Evolutionary conservation across 768 basidiomycete species (phyloP).

Genomic region (Termitomyces sp.): DNA sequence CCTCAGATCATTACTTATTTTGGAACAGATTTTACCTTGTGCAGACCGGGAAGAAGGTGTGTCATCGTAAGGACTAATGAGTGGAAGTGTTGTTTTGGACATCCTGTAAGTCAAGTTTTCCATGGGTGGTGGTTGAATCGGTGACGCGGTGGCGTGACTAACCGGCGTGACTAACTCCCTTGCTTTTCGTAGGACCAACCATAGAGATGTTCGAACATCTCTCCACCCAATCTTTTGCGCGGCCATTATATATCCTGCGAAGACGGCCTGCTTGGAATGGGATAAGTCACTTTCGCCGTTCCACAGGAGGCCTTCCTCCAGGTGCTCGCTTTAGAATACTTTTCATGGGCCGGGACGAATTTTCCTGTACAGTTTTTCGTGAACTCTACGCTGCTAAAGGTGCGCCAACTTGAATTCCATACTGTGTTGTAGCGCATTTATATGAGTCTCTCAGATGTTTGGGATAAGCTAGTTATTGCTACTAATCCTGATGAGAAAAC

Average conservation of each 20-base stretch:
- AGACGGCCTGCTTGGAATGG: background rate
- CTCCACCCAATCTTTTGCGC: background rate
- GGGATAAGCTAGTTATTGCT: constrained; percentile 60
- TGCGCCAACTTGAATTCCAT: constrained; percentile 18
- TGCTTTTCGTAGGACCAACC: no score
- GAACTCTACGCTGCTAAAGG: constrained; percentile 61
- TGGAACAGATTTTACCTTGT: no score
- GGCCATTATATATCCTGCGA: background rate
- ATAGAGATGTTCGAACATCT: background rate
- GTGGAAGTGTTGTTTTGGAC: no score
- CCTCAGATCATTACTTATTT: no score
- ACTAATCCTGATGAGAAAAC: constrained; percentile 65
- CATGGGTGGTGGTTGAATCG: no score
- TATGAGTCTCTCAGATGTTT: constrained; percentile 55
- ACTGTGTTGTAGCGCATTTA: background rate
- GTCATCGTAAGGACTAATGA: no score
- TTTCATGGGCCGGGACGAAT: constrained; percentile 86
- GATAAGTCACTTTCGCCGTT: background rate
- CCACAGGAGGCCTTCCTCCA: background rate
- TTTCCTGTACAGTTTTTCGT: constrained; percentile 71
- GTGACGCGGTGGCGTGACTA: background rate
- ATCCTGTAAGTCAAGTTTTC: no score
- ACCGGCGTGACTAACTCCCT: no score
- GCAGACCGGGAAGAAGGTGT: no score
- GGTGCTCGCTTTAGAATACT: constrained; percentile 58